Evolutionary conservation across 768 basidiomycete genomes (phyloP).

Genomic region (Amanita rimosa): DNA sequence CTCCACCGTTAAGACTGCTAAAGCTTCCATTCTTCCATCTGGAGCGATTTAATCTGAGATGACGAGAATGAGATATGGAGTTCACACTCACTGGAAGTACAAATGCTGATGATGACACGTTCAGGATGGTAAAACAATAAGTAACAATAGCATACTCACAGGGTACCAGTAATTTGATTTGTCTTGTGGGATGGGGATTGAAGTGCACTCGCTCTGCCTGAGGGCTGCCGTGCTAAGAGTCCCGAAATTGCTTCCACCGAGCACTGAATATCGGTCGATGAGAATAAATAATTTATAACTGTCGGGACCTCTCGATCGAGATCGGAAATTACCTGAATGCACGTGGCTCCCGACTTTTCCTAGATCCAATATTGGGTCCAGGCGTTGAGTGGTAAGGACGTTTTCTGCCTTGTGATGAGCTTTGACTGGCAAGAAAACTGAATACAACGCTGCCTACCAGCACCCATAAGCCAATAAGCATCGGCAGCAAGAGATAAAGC

Average conservation of each 20-base stretch:
- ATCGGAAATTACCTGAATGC: constrained; percentile 26
- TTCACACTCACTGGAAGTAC: constrained; percentile 33
- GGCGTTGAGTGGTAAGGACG: constrained; percentile 26
- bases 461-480: constrained; percentile 37
- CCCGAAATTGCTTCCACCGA: constrained; percentile 45
- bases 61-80: not conserved
- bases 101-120: constrained; percentile 25
- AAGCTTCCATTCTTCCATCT: constrained; percentile 26
- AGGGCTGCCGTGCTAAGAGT: constrained; percentile 27
- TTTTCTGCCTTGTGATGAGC: constrained; percentile 16
- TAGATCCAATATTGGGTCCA: constrained; percentile 33
- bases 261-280: constrained; percentile 20
- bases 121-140: constrained; percentile 2
- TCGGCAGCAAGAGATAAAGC: constrained; percentile 21
- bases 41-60: not conserved
- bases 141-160: constrained; percentile 16
- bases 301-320: constrained; percentile 2
- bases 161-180: constrained; percentile 45
- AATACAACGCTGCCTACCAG: constrained; percentile 16
- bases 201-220: constrained; percentile 36
- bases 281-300: not conserved
- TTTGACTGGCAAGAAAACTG: not conserved
- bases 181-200: constrained; percentile 42
- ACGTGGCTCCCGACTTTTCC: constrained; percentile 30
- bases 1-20: constrained; percentile 14